A percentile compares a stretch with the other conserved stretches of the same genome.
Evolutionary conservation across 2,329 filamentous ascomycete genomes (phyloP).

Genomic region (Epichloe gansuensis): DNA sequence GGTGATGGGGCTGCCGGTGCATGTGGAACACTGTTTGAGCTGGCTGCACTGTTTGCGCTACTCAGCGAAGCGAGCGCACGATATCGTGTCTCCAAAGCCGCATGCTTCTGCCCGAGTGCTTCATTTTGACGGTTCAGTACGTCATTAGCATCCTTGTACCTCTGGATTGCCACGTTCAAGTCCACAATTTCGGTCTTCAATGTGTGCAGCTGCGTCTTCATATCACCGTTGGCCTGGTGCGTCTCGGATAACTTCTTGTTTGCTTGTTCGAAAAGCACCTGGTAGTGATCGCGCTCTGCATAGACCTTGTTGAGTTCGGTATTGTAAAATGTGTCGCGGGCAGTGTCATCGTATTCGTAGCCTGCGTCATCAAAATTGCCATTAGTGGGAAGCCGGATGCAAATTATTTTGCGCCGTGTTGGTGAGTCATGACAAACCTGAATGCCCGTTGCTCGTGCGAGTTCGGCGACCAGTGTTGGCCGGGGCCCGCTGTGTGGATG

Average conservation of each 20-base stretch:
- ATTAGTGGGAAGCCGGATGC: conserved; percentile 2
- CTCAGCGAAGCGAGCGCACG: conserved; percentile 11
- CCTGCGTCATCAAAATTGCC: not conserved
- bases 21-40: not conserved
- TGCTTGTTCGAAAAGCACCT: conserved; percentile 15
- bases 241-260: conserved; percentile 19
- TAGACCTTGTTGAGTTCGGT: conserved; percentile 14
- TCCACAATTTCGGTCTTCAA: not conserved
- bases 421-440: conserved; percentile 1
- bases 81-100: conserved; percentile 18
- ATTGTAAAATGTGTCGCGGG: conserved; percentile 10
- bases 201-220: conserved; percentile 9
- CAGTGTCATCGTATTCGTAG: conserved; percentile 9
- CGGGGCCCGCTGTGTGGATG: conserved; percentile 9
- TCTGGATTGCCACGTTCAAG: not conserved
- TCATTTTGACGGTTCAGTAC: conserved; percentile 11
- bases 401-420: not conserved
- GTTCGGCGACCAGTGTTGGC: conserved; percentile 9
- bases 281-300: conserved; percentile 14
- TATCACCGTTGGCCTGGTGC: conserved; percentile 10
- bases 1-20: conserved; percentile 10
- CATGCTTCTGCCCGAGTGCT: conserved; percentile 17
- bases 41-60: not conserved
- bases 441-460: not conserved
- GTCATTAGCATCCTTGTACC: conserved; percentile 11